phyloP scores from a whole-genome alignment of 1,139 yeast species.

The Debaryomycetaceae sp. region DNA sequence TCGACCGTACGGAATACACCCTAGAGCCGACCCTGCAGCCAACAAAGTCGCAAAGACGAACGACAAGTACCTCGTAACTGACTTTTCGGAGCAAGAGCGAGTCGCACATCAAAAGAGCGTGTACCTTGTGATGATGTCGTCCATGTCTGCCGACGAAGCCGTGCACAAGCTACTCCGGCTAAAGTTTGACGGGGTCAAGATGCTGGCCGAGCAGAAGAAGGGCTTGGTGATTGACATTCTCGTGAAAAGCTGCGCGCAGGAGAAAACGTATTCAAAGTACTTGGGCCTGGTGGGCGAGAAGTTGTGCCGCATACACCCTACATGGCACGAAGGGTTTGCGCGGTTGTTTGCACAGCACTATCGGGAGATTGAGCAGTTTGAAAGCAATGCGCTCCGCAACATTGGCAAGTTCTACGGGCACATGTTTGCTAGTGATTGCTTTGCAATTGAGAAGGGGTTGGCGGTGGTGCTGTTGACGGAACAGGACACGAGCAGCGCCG shows the following conservation, averaged over 20 bases:
- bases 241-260: slow-evolving; percentile 78
- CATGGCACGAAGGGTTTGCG: slow-evolving; percentile 51
- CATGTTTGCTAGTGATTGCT: slow-evolving; percentile 56
- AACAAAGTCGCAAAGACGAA: slow-evolving; percentile 3
- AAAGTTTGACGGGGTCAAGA: slow-evolving; percentile 24
- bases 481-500: slow-evolving; percentile 63
- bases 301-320: slow-evolving; percentile 34
- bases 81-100: slow-evolving; percentile 59
- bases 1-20: too few relatives aligned
- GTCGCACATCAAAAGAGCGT: slow-evolving; percentile 61
- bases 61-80: slow-evolving; percentile 26
- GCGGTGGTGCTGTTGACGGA: slow-evolving; percentile 55
- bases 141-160: slow-evolving; percentile 89
- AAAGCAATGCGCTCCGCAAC: slow-evolving; percentile 65
- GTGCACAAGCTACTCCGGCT: slow-evolving; percentile 68
- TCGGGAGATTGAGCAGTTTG: slow-evolving; percentile 50
- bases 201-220: slow-evolving; percentile 18
- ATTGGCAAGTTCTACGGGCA: slow-evolving; percentile 86
- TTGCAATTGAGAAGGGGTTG: slow-evolving; percentile 43
- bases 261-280: slow-evolving; percentile 76
- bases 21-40: too few relatives aligned
- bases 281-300: slow-evolving; percentile 74
- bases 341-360: slow-evolving; percentile 48
- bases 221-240: slow-evolving; percentile 60
- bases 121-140: slow-evolving; percentile 80